These are phyloP conservation scores for Penicillium thymicola DNA, from an alignment of 2,329 filamentous ascomycete genomes.

Conservation along the genomic window DNA sequence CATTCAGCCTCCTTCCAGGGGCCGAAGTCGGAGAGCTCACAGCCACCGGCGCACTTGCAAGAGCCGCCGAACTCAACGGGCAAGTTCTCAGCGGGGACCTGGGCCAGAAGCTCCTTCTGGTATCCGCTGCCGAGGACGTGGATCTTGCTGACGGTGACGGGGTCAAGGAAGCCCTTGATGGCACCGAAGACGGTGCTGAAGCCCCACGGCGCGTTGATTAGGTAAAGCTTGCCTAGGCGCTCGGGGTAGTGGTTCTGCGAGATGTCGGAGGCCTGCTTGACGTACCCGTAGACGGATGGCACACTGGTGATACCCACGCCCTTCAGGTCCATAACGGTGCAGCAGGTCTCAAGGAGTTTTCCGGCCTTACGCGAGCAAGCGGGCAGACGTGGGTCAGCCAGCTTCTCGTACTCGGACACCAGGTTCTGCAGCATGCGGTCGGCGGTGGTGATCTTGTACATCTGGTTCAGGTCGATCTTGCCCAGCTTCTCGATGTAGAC, in stretches of 20 bases:
- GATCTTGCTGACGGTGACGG: slow-evolving; percentile 95
- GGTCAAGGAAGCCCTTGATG: slow-evolving; percentile 92
- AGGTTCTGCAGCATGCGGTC: slow-evolving; percentile 97
- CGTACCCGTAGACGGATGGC: slow-evolving; percentile 80
- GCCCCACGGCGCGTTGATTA: slow-evolving; percentile 97
- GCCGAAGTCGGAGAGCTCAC: slow-evolving; percentile 80
- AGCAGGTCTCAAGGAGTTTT: slow-evolving; percentile 91
- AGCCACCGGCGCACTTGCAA: slow-evolving; percentile 80
- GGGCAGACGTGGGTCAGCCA: slow-evolving; percentile 86
- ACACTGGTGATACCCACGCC: slow-evolving; percentile 82
- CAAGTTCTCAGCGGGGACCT: slow-evolving; percentile 86
- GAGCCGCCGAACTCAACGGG: slow-evolving; percentile 80
- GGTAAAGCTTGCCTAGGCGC: slow-evolving; percentile 89
- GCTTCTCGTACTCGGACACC: slow-evolving; percentile 95
- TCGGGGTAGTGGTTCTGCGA: slow-evolving; percentile 99
- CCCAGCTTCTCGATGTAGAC: slow-evolving; percentile 97
- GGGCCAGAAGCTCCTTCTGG: slow-evolving; percentile 75
- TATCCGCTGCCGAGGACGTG: slow-evolving; percentile 80
- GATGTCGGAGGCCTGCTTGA: slow-evolving; percentile 78
- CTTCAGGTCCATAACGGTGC: slow-evolving; percentile 97
- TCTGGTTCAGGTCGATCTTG: slow-evolving; percentile 82
- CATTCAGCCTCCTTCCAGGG: slow-evolving; percentile 66
- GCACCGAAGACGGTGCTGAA: slow-evolving; percentile 82
- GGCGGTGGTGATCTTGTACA: slow-evolving; percentile 88
- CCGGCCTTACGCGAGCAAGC: slow-evolving; percentile 91